A percentile compares a stretch with the other conserved stretches of the same genome.
Conservation (phyloP, 2,329 filamentous ascomycete species). For the Hypomyces rosellus region DNA sequence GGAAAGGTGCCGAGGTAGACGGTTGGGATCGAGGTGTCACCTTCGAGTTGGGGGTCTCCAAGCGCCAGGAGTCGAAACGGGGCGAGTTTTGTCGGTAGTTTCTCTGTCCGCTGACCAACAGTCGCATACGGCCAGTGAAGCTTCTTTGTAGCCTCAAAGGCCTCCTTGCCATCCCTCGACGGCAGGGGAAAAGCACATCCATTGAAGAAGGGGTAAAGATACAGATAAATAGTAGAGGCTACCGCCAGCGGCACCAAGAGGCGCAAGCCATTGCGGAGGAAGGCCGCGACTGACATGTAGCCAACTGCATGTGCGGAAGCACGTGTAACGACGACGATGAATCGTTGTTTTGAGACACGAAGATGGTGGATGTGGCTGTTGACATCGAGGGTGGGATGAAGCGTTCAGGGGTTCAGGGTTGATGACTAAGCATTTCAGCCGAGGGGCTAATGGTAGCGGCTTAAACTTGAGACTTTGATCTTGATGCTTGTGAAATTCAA, state of each 20-base stretch:
- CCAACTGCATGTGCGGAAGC: conserved; percentile 27
- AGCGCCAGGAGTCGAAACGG: conserved; percentile 84
- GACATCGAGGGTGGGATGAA: too few species aligned
- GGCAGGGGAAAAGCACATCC: conserved; percentile 71
- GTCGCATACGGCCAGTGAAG: conserved; percentile 36
- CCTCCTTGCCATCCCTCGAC: conserved; percentile 27
- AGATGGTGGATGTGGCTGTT: too few species aligned
- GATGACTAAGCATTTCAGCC: too few species aligned
- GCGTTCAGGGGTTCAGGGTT: too few species aligned
- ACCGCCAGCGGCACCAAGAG: conserved; percentile 57
- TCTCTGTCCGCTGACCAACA: conserved; percentile 16
- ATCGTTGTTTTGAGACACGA: too few species aligned
- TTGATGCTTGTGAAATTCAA: too few species aligned
- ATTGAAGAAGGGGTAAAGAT: conserved; percentile 77
- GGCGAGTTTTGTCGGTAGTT: conserved; percentile 37
- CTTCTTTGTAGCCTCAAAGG: conserved; percentile 31
- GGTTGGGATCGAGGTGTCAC: conserved; percentile 74
- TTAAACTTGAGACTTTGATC: too few species aligned
- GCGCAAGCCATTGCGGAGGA: conserved; percentile 52
- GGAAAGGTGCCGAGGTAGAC: conserved; percentile 47
- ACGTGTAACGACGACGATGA: too few species aligned
- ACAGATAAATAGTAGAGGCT: conserved; percentile 69
- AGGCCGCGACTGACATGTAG: conserved; percentile 48
- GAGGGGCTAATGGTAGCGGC: too few species aligned
- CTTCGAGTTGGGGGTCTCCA: conserved; percentile 89